Conservation (phyloP, 1,284 basidiomycete genomes). For the Rugiboletus extremiorientalis region DNA sequence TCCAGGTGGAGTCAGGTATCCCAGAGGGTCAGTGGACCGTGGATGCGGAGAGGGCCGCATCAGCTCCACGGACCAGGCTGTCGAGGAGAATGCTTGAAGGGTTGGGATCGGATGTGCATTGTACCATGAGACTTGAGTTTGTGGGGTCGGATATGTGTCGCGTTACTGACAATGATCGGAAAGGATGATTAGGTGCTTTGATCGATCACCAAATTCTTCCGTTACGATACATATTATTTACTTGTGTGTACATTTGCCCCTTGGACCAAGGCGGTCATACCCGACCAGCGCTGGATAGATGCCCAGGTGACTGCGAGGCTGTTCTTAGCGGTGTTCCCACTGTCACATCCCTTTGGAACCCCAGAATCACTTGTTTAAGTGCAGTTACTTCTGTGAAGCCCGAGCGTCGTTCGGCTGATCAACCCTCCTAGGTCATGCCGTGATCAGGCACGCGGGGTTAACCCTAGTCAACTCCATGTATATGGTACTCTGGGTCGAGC, state of each 20-base stretch:
- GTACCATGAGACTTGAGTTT: no score
- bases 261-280: constrained; percentile 9
- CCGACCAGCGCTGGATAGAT: neutral
- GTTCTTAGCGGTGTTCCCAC: neutral
- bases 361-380: constrained; percentile 11
- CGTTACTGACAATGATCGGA: neutral
- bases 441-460: neutral
- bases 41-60: neutral
- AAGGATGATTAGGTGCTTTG: neutral
- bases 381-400: constrained; percentile 1
- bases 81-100: neutral
- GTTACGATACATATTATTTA: constrained; percentile 5
- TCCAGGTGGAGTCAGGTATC: constrained; percentile 46
- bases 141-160: no score
- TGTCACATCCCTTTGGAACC: neutral
- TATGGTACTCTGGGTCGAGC: neutral
- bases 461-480: neutral
- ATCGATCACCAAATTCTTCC: no score
- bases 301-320: neutral
- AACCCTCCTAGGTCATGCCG: neutral
- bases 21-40: constrained; percentile 17
- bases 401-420: neutral
- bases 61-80: neutral
- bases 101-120: no score
- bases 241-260: constrained; percentile 8